Base-by-base conservation (phyloP, 257 asterid species). In the Penstemon newberryi region DNA sequence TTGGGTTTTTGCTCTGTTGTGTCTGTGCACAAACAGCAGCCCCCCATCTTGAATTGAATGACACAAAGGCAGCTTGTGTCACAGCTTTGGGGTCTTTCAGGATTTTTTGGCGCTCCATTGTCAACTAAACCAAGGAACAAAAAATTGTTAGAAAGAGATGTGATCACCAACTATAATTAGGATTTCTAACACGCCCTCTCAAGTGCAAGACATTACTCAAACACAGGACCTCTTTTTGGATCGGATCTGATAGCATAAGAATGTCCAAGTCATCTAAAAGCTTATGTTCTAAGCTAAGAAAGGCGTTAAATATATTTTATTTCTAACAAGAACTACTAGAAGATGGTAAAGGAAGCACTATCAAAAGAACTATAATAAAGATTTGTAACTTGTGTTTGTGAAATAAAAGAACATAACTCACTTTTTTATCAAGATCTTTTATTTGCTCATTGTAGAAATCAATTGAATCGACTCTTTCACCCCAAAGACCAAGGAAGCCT, bases 1-100 rank as follows among this genome's bases (percentile, higher is more conserved):
- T 91, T 2, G 98, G 98, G 56, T 87, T 87, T 75, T 83, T 87
- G 89, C 96, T 91, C 77, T 94, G 99, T 65, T 85, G 95, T 70
- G 99, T 91, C 71, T 94, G 96, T 65, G 99, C 96, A 76, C 99
- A 91, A 65, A 94, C 93, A 67, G 96, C 91, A n/a, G 98, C 99
- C 56, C 92, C 99, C 82, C 97, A 87, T 81, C 96, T 83, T 5
- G 98, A 84, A 53, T 86, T 78, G 80, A 94, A 94, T 0, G 99
- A 94, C 56, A 94, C 98, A 63, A 94, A 94, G 37, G 96, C 92
- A 54, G 99, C 95, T 7, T 90, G 85, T 43, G 73, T 78, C 67
- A 89, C 71, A 6, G 82, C 74, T 74, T 91, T 86, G 11, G 95
- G 79, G 77, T 91, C 95, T 69, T 84, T 82, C 78, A 89, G 85